These are phyloP conservation scores for Arthrobotrys entomopaga DNA, from an alignment of 2,329 filamentous ascomycete species.

Conservation along the genomic window DNA sequence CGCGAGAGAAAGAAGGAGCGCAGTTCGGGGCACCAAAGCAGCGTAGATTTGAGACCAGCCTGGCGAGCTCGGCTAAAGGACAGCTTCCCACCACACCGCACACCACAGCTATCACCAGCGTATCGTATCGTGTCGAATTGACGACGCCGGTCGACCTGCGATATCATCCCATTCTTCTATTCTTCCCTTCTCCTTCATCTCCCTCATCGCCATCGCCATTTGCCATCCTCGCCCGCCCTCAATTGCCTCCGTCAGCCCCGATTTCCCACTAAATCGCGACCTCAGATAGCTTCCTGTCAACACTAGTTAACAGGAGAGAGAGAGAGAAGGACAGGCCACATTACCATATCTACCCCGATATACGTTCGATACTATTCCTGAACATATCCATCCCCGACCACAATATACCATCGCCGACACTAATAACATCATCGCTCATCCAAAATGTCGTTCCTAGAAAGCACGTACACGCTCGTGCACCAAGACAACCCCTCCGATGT, in stretches of 20 bases:
- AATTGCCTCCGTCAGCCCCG: neutral
- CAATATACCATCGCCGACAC: slow-evolving; percentile 14
- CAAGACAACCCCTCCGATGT: slow-evolving; percentile 96
- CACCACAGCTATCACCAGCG: slow-evolving; percentile 1
- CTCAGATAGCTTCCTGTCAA: slow-evolving; percentile 1
- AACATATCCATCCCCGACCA: slow-evolving; percentile 11
- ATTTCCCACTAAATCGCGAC: neutral
- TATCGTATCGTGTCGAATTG: too few species aligned
- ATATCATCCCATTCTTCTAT: slow-evolving; percentile 15
- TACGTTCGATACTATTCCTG: neutral
- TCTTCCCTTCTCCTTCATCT: slow-evolving; percentile 8
- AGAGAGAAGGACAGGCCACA: slow-evolving; percentile 8
- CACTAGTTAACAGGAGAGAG: neutral
- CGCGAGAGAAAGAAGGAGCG: slow-evolving; percentile 39
- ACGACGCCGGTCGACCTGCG: too few species aligned
- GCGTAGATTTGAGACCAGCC: slow-evolving; percentile 41
- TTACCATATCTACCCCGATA: neutral
- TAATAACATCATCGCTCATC: slow-evolving; percentile 29
- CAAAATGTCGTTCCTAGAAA: slow-evolving; percentile 96
- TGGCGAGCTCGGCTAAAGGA: neutral
- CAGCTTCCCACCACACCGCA: slow-evolving; percentile 30
- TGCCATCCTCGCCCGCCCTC: neutral
- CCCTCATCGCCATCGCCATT: slow-evolving; percentile 4
- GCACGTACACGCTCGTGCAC: slow-evolving; percentile 95
- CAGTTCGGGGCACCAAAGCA: slow-evolving; percentile 25